Conservation (phyloP, 805 yeast genomes). For the Tetrapisispora fleetii region DNA sequence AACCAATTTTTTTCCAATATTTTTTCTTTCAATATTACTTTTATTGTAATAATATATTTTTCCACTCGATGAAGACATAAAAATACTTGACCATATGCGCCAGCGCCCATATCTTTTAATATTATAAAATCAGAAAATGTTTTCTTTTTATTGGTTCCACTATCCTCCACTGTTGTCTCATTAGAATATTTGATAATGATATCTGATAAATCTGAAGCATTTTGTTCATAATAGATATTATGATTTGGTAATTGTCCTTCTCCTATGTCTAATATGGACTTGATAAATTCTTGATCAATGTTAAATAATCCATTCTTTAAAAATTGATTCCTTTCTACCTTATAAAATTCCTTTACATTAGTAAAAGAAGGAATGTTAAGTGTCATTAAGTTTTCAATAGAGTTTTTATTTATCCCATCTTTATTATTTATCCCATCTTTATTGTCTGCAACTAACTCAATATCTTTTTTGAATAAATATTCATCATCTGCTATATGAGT, state of each 20-base stretch:
- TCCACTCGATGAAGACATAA: slow-evolving; percentile 59
- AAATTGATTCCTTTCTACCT: background rate
- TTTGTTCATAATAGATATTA: too few relatives aligned
- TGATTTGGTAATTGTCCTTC: background rate
- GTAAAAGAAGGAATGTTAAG: slow-evolving; percentile 14
- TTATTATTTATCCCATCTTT: background rate
- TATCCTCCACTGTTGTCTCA: slow-evolving; percentile 40
- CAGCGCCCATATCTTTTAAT: slow-evolving; percentile 78
- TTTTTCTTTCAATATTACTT: slow-evolving; percentile 81
- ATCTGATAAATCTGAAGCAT: slow-evolving; percentile 48
- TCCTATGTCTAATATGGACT: background rate
- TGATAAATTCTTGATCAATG: background rate
- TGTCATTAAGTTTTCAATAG: background rate
- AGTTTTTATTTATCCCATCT: background rate
- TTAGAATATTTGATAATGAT: slow-evolving; percentile 34
- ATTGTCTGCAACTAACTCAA: background rate
- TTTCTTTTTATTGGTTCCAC: slow-evolving; percentile 59
- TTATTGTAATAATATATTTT: slow-evolving; percentile 62
- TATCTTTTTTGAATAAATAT: background rate
- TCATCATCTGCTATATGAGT: slow-evolving; percentile 29
- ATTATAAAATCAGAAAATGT: slow-evolving; percentile 47
- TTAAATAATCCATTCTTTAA: background rate
- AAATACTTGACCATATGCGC: slow-evolving; percentile 91
- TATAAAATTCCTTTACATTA: slow-evolving; percentile 22
- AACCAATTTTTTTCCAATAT: slow-evolving; percentile 96